phyloP scores from a whole-genome alignment of 140 eudicot species.

The Stevia rebaudiana region DNA sequence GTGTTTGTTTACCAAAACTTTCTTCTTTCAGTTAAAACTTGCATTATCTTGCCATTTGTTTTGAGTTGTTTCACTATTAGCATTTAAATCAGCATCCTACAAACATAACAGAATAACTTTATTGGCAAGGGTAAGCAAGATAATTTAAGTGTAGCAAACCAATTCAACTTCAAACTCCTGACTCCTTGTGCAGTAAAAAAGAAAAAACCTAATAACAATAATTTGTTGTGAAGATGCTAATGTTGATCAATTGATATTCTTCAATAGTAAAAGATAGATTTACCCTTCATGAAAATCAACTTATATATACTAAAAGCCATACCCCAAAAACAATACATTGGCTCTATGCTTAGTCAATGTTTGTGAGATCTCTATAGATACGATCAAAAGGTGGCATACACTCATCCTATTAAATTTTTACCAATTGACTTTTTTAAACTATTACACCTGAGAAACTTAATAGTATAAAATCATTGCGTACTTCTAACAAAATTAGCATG shows the following conservation, averaged over 20 bases:
- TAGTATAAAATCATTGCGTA: neutral
- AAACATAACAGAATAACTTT: slow-evolving; percentile 6
- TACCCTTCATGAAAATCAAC: slow-evolving; percentile 86
- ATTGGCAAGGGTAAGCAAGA: neutral
- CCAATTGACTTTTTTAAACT: slow-evolving; percentile 2
- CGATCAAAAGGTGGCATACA: neutral
- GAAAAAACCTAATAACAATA: slow-evolving; percentile 2
- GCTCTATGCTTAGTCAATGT: slow-evolving; percentile 79
- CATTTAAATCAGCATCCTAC: slow-evolving; percentile 75
- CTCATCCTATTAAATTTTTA: neutral
- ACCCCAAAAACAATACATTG: slow-evolving; percentile 74
- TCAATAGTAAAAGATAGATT: neutral
- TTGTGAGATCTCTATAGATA: slow-evolving; percentile 60
- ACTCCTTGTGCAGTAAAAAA: slow-evolving; percentile 47
- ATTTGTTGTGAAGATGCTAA: slow-evolving; percentile 4
- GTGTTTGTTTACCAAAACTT: too few species aligned
- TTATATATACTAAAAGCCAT: slow-evolving; percentile 92
- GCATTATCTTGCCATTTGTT: slow-evolving; percentile 56
- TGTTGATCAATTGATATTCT: neutral
- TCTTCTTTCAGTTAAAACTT: neutral
- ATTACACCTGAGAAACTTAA: neutral
- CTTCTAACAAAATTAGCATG: neutral
- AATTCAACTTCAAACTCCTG: slow-evolving; percentile 91
- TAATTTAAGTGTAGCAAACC: slow-evolving; percentile 39
- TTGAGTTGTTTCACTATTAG: slow-evolving; percentile 39